Evolutionary conservation across 2,329 filamentous ascomycete genomes (phyloP).

Genomic region (Ampelomyces quisqualis): DNA sequence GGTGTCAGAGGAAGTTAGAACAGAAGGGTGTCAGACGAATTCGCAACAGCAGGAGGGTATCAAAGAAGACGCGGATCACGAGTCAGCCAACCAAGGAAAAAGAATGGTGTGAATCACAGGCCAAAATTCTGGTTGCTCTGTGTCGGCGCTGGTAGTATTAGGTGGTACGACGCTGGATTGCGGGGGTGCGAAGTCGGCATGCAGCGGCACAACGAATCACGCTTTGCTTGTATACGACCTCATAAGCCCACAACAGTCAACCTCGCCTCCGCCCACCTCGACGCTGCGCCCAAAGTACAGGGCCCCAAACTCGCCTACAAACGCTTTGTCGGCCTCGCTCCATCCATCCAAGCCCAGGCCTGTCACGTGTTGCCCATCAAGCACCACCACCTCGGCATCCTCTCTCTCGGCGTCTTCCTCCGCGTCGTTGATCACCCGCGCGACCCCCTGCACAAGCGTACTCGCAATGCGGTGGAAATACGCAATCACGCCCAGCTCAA

Average conservation of each 20-base stretch:
- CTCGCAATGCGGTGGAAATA: conserved; percentile 82
- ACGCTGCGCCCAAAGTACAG: conserved; percentile 67
- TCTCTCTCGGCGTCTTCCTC: conserved; percentile 35
- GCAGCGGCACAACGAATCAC: background rate
- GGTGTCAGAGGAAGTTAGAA: background rate
- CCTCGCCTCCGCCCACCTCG: conserved; percentile 65
- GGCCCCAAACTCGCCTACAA: conserved; percentile 62
- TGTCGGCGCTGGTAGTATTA: no score
- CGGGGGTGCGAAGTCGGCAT: conserved; percentile 5
- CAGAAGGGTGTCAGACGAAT: background rate
- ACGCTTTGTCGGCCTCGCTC: conserved; percentile 69
- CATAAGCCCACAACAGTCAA: conserved; percentile 72
- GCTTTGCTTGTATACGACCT: conserved; percentile 44
- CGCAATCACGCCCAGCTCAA: conserved; percentile 72
- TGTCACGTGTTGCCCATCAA: conserved; percentile 66
- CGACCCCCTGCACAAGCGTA: conserved; percentile 64
- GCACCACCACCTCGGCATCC: conserved; percentile 46
- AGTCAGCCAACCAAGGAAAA: conserved; percentile 1
- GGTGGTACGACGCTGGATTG: no score
- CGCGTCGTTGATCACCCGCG: conserved; percentile 54
- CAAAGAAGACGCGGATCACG: no score
- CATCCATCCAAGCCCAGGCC: conserved; percentile 77
- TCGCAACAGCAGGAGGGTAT: no score
- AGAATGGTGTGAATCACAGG: conserved; percentile 22
- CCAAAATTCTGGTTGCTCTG: conserved; percentile 19